Evolutionary conservation across 306 rosid genomes (phyloP).

Genomic region (Glycyrrhiza uralensis): DNA sequence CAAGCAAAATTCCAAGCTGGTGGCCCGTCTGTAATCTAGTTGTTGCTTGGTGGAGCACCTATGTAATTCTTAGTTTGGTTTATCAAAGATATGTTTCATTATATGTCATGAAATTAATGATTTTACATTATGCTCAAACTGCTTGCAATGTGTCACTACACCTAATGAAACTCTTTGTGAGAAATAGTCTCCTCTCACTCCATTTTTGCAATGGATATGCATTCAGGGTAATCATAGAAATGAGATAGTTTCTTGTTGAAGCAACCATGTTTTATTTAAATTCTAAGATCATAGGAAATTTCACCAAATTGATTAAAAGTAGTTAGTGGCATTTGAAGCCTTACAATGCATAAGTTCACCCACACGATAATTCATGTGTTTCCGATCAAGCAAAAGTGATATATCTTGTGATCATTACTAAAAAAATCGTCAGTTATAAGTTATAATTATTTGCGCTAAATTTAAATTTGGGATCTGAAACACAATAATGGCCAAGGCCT

Average conservation of each 20-base stretch:
- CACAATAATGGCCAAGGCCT: background rate
- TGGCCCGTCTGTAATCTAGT: background rate
- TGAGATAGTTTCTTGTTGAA: background rate
- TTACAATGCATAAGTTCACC: background rate
- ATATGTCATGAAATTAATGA: constrained; percentile 24
- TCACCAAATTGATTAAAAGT: background rate
- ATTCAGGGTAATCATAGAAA: background rate
- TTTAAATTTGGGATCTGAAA: background rate
- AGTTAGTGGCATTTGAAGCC: background rate
- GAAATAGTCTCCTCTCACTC: background rate
- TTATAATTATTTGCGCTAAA: background rate
- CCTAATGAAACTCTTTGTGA: too few relatives aligned
- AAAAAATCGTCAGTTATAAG: background rate
- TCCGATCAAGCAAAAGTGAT: background rate
- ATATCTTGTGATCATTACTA: background rate
- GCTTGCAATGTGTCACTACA: constrained; percentile 7
- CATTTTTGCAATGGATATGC: background rate
- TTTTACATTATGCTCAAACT: constrained; percentile 16
- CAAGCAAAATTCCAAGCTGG: background rate
- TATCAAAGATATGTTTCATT: constrained; percentile 20
- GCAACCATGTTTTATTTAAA: constrained; percentile 12
- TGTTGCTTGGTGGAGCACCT: constrained; percentile 23
- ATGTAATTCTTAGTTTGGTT: constrained; percentile 30
- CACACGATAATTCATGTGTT: background rate
- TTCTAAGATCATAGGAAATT: background rate